These are phyloP conservation scores for Clausena lansium DNA, from an alignment of 345 rosid genomes.

Conservation along the genomic window DNA sequence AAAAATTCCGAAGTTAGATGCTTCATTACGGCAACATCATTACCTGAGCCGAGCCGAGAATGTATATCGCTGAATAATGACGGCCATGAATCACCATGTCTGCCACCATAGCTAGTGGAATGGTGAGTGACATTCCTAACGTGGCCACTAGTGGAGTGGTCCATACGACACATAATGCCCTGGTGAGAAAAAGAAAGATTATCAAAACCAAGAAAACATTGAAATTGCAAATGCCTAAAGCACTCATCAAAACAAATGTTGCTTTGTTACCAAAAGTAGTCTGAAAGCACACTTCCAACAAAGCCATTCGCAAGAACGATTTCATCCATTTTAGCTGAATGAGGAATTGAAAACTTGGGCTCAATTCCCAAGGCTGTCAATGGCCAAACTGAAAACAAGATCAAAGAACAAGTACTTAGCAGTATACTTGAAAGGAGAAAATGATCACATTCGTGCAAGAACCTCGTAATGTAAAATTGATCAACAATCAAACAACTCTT, in stretches of 20 bases:
- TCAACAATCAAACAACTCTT: conserved; percentile 28
- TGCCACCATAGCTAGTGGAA: conserved; percentile 85
- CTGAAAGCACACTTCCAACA: conserved; percentile 96
- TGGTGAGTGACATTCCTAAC: conserved; percentile 82
- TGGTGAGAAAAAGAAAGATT: conserved; percentile 11
- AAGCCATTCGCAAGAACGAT: conserved; percentile 93
- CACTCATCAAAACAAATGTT: background rate
- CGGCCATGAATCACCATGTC: conserved; percentile 84
- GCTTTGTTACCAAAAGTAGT: conserved; percentile 73
- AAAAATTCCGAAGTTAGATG: background rate
- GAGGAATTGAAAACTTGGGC: conserved; percentile 93
- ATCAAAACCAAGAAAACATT: background rate
- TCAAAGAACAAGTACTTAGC: background rate
- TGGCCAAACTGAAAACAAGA: conserved; percentile 78
- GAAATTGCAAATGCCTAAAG: background rate
- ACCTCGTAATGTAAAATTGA: too few relatives aligned
- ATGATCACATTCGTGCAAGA: background rate
- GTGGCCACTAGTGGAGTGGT: conserved; percentile 86
- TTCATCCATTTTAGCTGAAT: conserved; percentile 87
- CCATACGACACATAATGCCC: conserved; percentile 87
- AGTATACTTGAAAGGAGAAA: background rate
- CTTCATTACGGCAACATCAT: background rate
- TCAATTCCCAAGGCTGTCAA: conserved; percentile 94
- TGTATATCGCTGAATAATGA: conserved; percentile 73
- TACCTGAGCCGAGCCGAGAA: conserved; percentile 79